A percentile compares a stretch with the other conserved stretches of the same genome.
phyloP scores from a whole-genome alignment of 352 stramenopile species.

The Globisporangium solare region DNA sequence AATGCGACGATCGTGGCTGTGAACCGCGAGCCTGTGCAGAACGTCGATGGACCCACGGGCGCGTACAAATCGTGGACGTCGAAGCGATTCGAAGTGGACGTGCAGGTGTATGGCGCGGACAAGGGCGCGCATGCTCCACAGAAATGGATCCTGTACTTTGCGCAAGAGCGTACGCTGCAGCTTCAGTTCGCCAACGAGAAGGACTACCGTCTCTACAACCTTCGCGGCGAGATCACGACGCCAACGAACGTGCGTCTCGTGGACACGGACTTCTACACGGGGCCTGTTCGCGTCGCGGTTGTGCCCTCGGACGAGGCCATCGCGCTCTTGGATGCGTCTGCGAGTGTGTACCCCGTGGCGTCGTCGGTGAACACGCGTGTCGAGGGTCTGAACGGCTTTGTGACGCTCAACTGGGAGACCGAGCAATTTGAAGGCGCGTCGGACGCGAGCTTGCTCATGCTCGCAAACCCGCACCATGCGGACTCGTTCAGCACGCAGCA shows the following conservation, averaged over 20 bases:
- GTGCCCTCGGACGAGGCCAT: slow-evolving; percentile 32
- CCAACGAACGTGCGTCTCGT: slow-evolving; percentile 72
- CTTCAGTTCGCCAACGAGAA: slow-evolving; percentile 65
- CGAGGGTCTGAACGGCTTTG: slow-evolving; percentile 19
- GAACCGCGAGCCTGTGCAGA: slow-evolving; percentile 41
- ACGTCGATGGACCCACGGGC: slow-evolving; percentile 15
- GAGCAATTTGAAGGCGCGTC: slow-evolving; percentile 29
- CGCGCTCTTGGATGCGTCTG: slow-evolving; percentile 41
- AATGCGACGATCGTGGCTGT: slow-evolving; percentile 55
- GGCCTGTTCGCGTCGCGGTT: slow-evolving; percentile 50
- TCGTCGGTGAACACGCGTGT: slow-evolving; percentile 40
- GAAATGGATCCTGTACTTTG: slow-evolving; percentile 79
- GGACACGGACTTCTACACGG: slow-evolving; percentile 60
- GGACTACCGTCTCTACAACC: slow-evolving; percentile 63
- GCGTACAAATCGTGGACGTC: slow-evolving; percentile 44
- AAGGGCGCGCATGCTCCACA: slow-evolving; percentile 20
- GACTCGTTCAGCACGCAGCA: slow-evolving; percentile 33
- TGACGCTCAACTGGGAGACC: slow-evolving; percentile 61
- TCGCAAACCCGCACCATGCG: slow-evolving; percentile 72
- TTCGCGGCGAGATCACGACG: slow-evolving; percentile 54
- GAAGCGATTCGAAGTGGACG: slow-evolving; percentile 64
- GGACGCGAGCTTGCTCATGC: slow-evolving; percentile 46
- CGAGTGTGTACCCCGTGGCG: slow-evolving; percentile 46
- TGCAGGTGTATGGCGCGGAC: slow-evolving; percentile 55
- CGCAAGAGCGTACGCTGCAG: slow-evolving; percentile 48